phyloP scores from a whole-genome alignment of 352 stramenopile species.

The Globisporangium echinulatum region DNA sequence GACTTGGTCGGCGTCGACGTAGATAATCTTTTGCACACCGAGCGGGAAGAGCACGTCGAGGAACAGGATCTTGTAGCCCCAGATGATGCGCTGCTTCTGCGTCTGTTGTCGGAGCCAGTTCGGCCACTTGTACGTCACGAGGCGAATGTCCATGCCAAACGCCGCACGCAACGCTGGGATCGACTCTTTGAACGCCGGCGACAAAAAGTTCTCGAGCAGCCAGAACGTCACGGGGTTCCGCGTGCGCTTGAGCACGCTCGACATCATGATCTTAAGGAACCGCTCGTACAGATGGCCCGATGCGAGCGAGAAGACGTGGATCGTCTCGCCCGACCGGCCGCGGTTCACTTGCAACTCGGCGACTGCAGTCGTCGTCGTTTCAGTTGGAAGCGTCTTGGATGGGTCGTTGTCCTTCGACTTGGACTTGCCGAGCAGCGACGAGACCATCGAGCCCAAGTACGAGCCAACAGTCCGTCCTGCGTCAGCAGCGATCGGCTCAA shows the following conservation, averaged over 20 bases:
- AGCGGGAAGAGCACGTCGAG: slow-evolving; percentile 99
- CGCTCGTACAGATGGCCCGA: slow-evolving; percentile 97
- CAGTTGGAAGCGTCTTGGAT: background rate
- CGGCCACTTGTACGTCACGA: slow-evolving; percentile 99
- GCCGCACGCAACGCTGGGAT: slow-evolving; percentile 88
- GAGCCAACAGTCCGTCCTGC: slow-evolving; percentile 37
- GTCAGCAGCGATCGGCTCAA: slow-evolving; percentile 36
- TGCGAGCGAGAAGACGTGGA: slow-evolving; percentile 99
- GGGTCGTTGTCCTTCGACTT: slow-evolving; percentile 5
- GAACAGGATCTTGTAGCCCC: slow-evolving; percentile 99
- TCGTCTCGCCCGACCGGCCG: slow-evolving; percentile 81
- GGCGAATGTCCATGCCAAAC: slow-evolving; percentile 96
- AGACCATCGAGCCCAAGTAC: slow-evolving; percentile 75
- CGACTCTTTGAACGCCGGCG: slow-evolving; percentile 95
- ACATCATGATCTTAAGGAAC: slow-evolving; percentile 99
- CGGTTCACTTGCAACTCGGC: slow-evolving; percentile 9
- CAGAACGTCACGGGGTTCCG: slow-evolving; percentile 98
- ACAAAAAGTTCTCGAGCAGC: slow-evolving; percentile 99
- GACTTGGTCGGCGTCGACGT: slow-evolving; percentile 99
- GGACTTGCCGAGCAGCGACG: slow-evolving; percentile 53
- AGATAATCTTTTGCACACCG: slow-evolving; percentile 98
- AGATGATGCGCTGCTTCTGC: slow-evolving; percentile 99
- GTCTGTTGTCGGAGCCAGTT: slow-evolving; percentile 98
- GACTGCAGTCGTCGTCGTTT: background rate
- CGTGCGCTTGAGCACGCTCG: slow-evolving; percentile 96